phyloP scores from a whole-genome alignment of 1,139 yeast species.

The Zygoascus hellenicus region DNA sequence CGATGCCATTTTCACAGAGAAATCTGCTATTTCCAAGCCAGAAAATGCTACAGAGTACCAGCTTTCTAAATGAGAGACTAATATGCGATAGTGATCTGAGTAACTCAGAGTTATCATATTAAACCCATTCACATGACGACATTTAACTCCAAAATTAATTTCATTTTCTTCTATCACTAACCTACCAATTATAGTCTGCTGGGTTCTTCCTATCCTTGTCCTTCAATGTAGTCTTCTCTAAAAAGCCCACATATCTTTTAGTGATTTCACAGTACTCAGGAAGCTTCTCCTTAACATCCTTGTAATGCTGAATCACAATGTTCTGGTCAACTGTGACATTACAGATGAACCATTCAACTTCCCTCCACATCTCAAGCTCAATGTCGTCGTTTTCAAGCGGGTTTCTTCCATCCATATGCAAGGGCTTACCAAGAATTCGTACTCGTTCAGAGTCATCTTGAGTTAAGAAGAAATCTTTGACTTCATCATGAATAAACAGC shows the following conservation, averaged over 20 bases:
- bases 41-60: background rate
- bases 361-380: slow-evolving; percentile 56
- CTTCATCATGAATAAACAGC: slow-evolving; percentile 18
- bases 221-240: slow-evolving; percentile 17
- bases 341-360: slow-evolving; percentile 54
- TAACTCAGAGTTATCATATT: too few relatives aligned
- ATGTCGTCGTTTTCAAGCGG: slow-evolving; percentile 46
- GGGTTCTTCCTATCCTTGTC: slow-evolving; percentile 4
- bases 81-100: too few relatives aligned
- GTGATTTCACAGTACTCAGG: slow-evolving; percentile 26
- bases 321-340: slow-evolving; percentile 36
- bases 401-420: slow-evolving; percentile 39
- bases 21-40: slow-evolving; percentile 40
- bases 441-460: slow-evolving; percentile 43
- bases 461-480: slow-evolving; percentile 38
- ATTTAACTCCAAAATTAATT: too few relatives aligned
- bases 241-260: slow-evolving; percentile 30
- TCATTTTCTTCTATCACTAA: background rate
- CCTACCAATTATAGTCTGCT: slow-evolving; percentile 8
- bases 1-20: slow-evolving; percentile 86
- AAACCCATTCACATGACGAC: too few relatives aligned
- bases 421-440: slow-evolving; percentile 50
- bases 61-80: too few relatives aligned
- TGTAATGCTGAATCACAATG: slow-evolving; percentile 43
- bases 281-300: slow-evolving; percentile 40